A percentile compares a stretch with the other conserved stretches of the same genome.
These are phyloP conservation scores for Flammula alnicola DNA, from an alignment of 1,284 basidiomycete genomes.

Conservation along the genomic window DNA sequence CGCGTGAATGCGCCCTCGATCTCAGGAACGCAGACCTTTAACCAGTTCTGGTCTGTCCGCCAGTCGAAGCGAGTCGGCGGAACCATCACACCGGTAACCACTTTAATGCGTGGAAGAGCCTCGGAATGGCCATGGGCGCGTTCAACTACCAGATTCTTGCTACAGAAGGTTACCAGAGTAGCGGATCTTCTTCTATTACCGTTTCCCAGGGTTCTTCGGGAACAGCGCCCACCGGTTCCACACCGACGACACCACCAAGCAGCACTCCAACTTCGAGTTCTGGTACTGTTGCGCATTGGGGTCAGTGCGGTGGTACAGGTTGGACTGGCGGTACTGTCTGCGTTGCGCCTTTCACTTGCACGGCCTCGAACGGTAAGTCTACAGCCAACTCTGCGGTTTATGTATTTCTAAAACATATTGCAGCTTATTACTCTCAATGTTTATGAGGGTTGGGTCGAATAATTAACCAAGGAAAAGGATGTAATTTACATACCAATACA, in stretches of 20 bases:
- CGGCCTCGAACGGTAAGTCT: conserved; percentile 11
- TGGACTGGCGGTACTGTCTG: conserved; percentile 18
- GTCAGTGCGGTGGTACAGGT: conserved; percentile 16
- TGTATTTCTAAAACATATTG: not conserved
- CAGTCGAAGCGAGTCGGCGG: conserved; percentile 33
- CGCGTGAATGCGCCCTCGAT: conserved; percentile 24
- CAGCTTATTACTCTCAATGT: conserved; percentile 21
- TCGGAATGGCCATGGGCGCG: conserved; percentile 38
- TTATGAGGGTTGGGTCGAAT: too few relatives aligned
- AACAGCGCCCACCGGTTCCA: conserved; percentile 1
- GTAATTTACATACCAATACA: too few relatives aligned
- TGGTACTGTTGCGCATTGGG: conserved; percentile 14
- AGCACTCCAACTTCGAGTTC: not conserved
- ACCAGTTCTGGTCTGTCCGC: conserved; percentile 42
- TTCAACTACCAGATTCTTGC: conserved; percentile 44
- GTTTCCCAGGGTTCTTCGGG: conserved; percentile 12
- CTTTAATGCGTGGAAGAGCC: conserved; percentile 39
- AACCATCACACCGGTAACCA: conserved; percentile 38
- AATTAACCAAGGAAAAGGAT: too few relatives aligned
- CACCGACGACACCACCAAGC: conserved; percentile 2
- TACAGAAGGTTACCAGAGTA: conserved; percentile 29
- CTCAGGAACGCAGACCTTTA: conserved; percentile 39
- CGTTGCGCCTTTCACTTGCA: conserved; percentile 17
- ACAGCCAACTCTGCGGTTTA: not conserved
- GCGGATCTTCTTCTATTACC: conserved; percentile 23